Evolutionary conservation across 169 alveolate genomes (phyloP).

Genomic region (Plasmodium relictum): DNA sequence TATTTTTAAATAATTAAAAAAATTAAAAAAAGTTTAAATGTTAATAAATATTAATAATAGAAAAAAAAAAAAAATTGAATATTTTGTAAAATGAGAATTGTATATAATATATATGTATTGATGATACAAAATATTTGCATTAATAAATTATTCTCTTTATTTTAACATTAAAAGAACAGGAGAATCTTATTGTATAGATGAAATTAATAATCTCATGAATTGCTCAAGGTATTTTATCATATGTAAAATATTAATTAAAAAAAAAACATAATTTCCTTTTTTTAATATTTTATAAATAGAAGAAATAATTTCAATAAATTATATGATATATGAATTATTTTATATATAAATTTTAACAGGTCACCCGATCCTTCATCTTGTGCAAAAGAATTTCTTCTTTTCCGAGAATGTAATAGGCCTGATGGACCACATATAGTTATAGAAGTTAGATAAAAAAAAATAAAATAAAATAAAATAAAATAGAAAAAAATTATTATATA

Average conservation of each 20-base stretch:
- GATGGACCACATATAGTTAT: conserved; percentile 84
- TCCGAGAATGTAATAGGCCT: conserved; percentile 88
- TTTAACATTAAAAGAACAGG: conserved; percentile 56
- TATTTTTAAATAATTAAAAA: not conserved
- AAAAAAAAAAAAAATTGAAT: not conserved
- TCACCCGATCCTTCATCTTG: conserved; percentile 83
- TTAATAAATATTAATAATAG: not conserved
- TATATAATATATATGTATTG: not conserved
- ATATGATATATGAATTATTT: not conserved
- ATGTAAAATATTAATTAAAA: not conserved
- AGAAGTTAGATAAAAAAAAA: conserved; percentile 71
- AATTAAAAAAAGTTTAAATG: not conserved
- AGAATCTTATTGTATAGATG: conserved; percentile 82
- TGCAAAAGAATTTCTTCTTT: conserved; percentile 84
- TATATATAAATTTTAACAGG: conserved; percentile 47
- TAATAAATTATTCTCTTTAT: not conserved
- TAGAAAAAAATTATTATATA: not conserved
- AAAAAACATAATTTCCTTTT: not conserved
- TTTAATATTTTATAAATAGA: not conserved
- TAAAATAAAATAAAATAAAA: conserved; percentile 15
- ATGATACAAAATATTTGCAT: not conserved
- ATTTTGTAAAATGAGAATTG: too few relatives aligned
- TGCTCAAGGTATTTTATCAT: conserved; percentile 81
- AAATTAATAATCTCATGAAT: conserved; percentile 78
- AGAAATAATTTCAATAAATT: not conserved